Evolutionary conservation across 352 stramenopile genomes (phyloP), one percentile per base, ranked within the genome.

Genomic region (Achlya hypogyna): DNA sequence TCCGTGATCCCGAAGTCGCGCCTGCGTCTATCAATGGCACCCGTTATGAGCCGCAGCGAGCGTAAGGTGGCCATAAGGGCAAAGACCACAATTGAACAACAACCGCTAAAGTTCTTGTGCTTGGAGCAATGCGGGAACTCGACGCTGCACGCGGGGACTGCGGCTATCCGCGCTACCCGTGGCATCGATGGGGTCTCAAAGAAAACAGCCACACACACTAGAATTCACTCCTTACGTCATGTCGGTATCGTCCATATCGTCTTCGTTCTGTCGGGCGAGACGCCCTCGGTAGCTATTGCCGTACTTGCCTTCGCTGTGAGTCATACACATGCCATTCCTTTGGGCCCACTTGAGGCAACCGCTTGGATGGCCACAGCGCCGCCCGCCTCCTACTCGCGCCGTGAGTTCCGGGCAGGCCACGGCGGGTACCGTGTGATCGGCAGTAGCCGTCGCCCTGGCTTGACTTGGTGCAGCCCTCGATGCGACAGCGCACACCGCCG

Each of bases 241-340:
- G 54, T 64, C 54, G 5, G 54, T 64, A 38, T 64, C 54, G n/a
- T 28, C 47, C 28, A 53, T 34, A 4, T 59, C 51, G 10, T 25
- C 27, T n/a, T 51, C 54, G 3, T 22, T 38, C 40, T 51, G 31
- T 34, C 54, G 14, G 22, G 45, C 31, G 9, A 64, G 35, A n/a
- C 54, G 54, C 18, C 54, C 54, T n/a, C 54, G 54, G 40, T 64
- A 64, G 54, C 54, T 64, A 38, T 64, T 64, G 54, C 54, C 54
- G 40, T 64, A 64, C 35, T 64, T 64, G 20, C 54, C 84, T 62
- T 92, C 84, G 49, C 82, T 90, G 63, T 92, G 84, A 1, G 80
- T 82, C 84, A 92, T 92, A 75, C 83, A 92, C 80, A 90, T 90
- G 20, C 83, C 83, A 49, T 92, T 92, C 22, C 83, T 80, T 70